Base-by-base conservation (phyloP, 495 filamentous ascomycete genomes). In the Penicillium cinerascens region DNA sequence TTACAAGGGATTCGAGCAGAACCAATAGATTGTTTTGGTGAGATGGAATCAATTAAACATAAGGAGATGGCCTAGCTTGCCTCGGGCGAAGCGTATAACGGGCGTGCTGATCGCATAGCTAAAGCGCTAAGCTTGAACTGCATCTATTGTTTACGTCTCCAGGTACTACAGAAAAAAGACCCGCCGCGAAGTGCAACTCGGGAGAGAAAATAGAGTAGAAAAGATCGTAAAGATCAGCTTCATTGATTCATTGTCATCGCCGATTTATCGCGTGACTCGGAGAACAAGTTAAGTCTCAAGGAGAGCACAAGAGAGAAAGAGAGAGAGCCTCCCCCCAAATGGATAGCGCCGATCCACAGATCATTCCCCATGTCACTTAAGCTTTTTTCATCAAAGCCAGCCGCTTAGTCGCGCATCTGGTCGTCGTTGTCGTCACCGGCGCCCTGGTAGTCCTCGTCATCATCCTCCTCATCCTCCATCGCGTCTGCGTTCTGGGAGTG, bases 391-490 rank as follows among this genome's bases (percentile, higher is more conserved):
- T 54, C 20, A 60, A 52, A n/a, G 36, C 25, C 17, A 42, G 22
- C 18, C 26, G 41, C 52, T 66, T 69, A 79, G 47, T 73, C 72
- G 49, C 72, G 72, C 75, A 76, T 77, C 55, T 74, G 65, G 49
- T 72, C 70, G 20, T 76, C 69, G 44, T 71, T 56, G n/a, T 58
- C 51, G 21, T 57, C 29, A 33, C 29, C 48, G 18, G 43, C 54
- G 27, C 54, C 65, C 44, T 64, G 64, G 48, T 73, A 73, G 55
- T 78, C 76, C 42, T 90, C 87, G 35, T 92, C 88, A 11, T 93
- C 89, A 0, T 92, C 88, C 5, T 90, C 87, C 3, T 89, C 87
- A 23, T 91, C 87, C 2, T 87, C 87, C 38, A 84, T 81, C 35
- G 77, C 76, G 11, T 84, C 86, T 55, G 64, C 60, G 43, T 69